Percentiles rank a stretch among this genome's conserved stretches.
Conservation (phyloP, 306 rosid species). For the Comarum palustre region DNA sequence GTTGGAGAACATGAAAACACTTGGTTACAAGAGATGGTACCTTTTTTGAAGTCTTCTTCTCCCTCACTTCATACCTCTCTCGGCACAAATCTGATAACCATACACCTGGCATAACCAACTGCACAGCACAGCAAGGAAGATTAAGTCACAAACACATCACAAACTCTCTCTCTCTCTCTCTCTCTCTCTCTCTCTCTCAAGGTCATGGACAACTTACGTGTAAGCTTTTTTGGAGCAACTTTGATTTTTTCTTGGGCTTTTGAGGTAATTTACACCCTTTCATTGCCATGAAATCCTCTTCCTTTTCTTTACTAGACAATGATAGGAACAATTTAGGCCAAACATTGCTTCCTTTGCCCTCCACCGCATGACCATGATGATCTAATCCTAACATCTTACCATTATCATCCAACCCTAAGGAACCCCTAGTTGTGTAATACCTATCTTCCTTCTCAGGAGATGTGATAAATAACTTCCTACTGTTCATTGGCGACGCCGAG, state of each 20-base stretch:
- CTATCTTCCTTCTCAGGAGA: constrained; percentile 58
- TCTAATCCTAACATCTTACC: constrained; percentile 44
- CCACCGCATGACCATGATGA: constrained; percentile 28
- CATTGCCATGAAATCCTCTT: constrained; percentile 65
- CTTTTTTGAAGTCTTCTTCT: constrained; percentile 63
- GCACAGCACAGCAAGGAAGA: constrained; percentile 16
- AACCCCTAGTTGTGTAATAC: constrained; percentile 54
- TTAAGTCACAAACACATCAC: not conserved
- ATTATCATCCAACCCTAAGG: constrained; percentile 48
- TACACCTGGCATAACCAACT: constrained; percentile 59
- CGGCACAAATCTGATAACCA: constrained; percentile 59
- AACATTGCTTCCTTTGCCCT: constrained; percentile 30
- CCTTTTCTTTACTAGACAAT: constrained; percentile 55
- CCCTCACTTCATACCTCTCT: constrained; percentile 63
- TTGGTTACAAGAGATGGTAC: constrained; percentile 13
- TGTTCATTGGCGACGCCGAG: constrained; percentile 25
- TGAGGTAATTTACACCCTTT: constrained; percentile 64
- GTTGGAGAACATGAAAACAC: not conserved
- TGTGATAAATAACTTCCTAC: constrained; percentile 25
- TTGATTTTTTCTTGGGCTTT: constrained; percentile 58
- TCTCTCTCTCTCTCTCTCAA: not conserved
- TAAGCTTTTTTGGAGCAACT: constrained; percentile 47
- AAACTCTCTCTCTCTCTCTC: not conserved
- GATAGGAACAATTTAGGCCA: constrained; percentile 58
- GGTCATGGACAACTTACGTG: constrained; percentile 32